These are phyloP conservation scores for Laburnicola sp. DNA, from an alignment of 2,329 filamentous ascomycete genomes.

Conservation along the genomic window DNA sequence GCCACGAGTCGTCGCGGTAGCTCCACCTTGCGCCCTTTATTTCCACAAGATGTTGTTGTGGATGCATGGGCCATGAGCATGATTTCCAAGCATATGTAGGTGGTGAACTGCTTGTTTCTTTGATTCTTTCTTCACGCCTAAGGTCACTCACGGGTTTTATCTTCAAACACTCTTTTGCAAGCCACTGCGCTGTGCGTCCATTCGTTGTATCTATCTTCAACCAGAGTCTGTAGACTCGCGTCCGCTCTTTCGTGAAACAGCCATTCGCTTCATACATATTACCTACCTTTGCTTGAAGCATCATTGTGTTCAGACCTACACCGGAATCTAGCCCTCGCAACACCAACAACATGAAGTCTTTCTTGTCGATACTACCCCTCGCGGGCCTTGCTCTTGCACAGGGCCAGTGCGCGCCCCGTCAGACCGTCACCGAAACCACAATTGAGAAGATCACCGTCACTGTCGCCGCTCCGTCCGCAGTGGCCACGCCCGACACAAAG, in stretches of 20 bases:
- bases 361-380: constrained; percentile 32
- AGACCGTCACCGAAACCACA: constrained; percentile 20
- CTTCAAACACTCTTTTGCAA: constrained; percentile 19
- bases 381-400: constrained; percentile 32
- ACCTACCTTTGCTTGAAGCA: constrained; percentile 10
- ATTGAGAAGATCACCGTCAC: constrained; percentile 30
- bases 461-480: constrained; percentile 12
- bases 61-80: background rate
- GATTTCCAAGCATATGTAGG: constrained; percentile 3
- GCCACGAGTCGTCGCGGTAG: background rate
- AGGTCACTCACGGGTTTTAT: constrained; percentile 12
- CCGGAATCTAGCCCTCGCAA: constrained; percentile 1
- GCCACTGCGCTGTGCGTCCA: constrained; percentile 34
- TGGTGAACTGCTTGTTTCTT: background rate
- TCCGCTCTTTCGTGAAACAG: constrained; percentile 10
- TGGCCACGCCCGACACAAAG: background rate
- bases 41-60: constrained; percentile 5
- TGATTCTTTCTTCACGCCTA: constrained; percentile 3
- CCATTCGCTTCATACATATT: constrained; percentile 4
- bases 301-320: background rate
- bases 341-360: constrained; percentile 30
- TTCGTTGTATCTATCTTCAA: constrained; percentile 20
- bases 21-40: constrained; percentile 7
- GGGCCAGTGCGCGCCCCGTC: constrained; percentile 21
- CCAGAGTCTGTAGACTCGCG: constrained; percentile 16